Conservation (phyloP, 1,284 basidiomycete species). For the Entoloma clypeatum region DNA sequence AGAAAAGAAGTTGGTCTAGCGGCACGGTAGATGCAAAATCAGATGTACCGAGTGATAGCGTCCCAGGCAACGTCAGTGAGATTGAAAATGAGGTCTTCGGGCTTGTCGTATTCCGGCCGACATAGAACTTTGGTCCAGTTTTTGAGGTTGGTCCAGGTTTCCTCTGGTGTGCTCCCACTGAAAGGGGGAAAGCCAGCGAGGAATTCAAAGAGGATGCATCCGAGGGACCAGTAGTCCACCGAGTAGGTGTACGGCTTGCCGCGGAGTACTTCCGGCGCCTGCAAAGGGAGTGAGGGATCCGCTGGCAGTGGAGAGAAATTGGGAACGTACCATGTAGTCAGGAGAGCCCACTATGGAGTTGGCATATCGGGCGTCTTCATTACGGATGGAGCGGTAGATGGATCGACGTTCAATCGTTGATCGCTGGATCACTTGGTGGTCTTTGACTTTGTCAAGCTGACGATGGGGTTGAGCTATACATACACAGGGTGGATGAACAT, state of each 20-base stretch:
- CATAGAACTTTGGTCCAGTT: slow-evolving; percentile 94
- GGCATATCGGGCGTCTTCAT: slow-evolving; percentile 90
- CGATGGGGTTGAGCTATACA: not conserved
- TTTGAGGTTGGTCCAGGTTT: slow-evolving; percentile 99
- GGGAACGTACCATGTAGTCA: slow-evolving; percentile 74
- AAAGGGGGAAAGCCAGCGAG: slow-evolving; percentile 98
- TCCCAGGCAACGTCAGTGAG: slow-evolving; percentile 94
- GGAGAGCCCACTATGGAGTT: slow-evolving; percentile 98
- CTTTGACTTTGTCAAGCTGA: slow-evolving; percentile 95
- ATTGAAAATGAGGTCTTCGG: slow-evolving; percentile 98
- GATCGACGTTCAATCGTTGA: slow-evolving; percentile 95
- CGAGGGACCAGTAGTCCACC: slow-evolving; percentile 98
- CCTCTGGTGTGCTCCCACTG: slow-evolving; percentile 92
- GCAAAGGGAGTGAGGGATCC: not conserved
- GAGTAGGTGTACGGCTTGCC: slow-evolving; percentile 94
- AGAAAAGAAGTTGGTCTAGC: not conserved
- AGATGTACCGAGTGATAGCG: slow-evolving; percentile 75
- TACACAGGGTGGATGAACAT: too few relatives aligned
- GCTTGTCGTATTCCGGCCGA: slow-evolving; percentile 92
- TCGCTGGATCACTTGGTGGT: slow-evolving; percentile 86
- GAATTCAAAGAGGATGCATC: slow-evolving; percentile 98
- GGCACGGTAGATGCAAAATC: slow-evolving; percentile 1
- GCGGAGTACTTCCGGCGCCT: slow-evolving; percentile 88
- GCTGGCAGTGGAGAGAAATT: not conserved
- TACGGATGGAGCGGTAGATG: slow-evolving; percentile 90